A percentile compares a stretch with the other conserved stretches of the same genome.
phyloP scores from a whole-genome alignment of 106 monocot species.

The Allium cepa region DNA sequence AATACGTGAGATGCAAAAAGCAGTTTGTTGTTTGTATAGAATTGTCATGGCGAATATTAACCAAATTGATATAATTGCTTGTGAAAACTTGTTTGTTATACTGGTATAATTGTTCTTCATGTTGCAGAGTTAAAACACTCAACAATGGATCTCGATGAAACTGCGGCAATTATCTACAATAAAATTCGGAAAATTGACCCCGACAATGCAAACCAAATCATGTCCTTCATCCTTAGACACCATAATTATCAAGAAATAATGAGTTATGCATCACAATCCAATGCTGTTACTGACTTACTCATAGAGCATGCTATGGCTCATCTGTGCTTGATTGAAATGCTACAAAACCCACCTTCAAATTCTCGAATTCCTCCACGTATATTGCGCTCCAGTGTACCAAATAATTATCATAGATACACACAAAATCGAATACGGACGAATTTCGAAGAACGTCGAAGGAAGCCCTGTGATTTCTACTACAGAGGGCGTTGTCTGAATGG shows the following conservation, averaged over 20 bases:
- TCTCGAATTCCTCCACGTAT: conserved; percentile 12
- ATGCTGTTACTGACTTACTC: conserved; percentile 21
- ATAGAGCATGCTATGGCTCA: conserved; percentile 35
- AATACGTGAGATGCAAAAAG: no score
- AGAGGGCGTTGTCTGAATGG: conserved; percentile 77
- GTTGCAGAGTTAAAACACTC: no score
- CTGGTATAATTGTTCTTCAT: no score
- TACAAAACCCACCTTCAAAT: background rate
- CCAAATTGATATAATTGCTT: no score
- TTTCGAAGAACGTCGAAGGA: no score
- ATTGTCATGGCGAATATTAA: no score
- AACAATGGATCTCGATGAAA: conserved; percentile 43
- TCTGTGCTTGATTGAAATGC: conserved; percentile 2
- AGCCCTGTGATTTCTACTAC: conserved; percentile 38
- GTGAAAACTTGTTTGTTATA: no score
- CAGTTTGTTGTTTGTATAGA: no score
- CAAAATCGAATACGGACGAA: no score
- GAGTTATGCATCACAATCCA: conserved; percentile 38
- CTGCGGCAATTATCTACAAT: conserved; percentile 30
- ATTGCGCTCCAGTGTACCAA: conserved; percentile 6
- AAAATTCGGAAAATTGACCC: conserved; percentile 49
- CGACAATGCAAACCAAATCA: conserved; percentile 41
- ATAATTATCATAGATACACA: conserved; percentile 5
- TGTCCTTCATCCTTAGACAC: conserved; percentile 40
- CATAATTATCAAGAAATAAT: conserved; percentile 36